Evolutionary conservation across 2,329 filamentous ascomycete species (phyloP).

Genomic region (Talaromyces sp.): DNA sequence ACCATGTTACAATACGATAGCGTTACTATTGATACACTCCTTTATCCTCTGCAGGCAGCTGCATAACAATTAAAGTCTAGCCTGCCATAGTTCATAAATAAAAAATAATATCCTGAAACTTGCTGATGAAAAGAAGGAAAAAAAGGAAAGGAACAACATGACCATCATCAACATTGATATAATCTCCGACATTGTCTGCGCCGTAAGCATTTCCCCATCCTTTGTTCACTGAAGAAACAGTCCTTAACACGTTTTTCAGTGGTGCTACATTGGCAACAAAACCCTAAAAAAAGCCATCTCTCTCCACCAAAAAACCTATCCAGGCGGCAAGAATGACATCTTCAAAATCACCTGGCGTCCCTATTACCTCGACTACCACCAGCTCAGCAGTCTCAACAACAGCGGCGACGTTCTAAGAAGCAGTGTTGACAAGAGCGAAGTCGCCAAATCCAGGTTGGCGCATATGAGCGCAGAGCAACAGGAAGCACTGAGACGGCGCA

Average conservation of each 20-base stretch:
- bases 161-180: constrained; percentile 17
- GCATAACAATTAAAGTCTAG: not conserved
- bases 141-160: not conserved
- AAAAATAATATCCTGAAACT: not conserved
- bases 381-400: constrained; percentile 17
- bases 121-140: not conserved
- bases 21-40: not conserved
- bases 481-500: not conserved
- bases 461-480: not conserved
- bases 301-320: constrained; percentile 37
- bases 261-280: constrained; percentile 40
- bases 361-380: constrained; percentile 31
- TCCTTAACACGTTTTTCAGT: constrained; percentile 12
- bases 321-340: constrained; percentile 27
- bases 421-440: not conserved
- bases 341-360: constrained; percentile 34
- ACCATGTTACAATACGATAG: not conserved
- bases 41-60: not conserved
- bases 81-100: not conserved
- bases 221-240: not conserved
- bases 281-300: constrained; percentile 33
- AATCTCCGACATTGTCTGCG: constrained; percentile 28
- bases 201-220: constrained; percentile 16
- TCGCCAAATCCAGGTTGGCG: not conserved
- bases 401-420: constrained; percentile 18